These are phyloP conservation scores for Mimosa bimucronata DNA, from an alignment of 306 rosid genomes.

Conservation along the genomic window DNA sequence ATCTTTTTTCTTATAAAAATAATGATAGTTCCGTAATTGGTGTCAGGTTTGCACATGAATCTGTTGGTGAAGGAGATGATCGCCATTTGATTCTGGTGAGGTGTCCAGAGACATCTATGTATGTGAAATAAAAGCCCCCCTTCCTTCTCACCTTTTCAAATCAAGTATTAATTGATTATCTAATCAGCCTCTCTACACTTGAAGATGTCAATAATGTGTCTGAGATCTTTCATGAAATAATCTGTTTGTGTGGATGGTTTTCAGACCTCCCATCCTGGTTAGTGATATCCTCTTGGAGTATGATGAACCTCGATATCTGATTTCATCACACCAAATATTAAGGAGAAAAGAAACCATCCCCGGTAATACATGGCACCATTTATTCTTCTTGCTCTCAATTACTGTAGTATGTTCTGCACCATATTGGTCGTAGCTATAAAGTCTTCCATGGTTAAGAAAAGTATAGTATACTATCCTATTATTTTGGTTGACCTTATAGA, in stretches of 20 bases:
- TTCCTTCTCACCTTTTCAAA: conserved; percentile 1
- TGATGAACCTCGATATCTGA: conserved; percentile 71
- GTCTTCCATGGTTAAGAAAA: conserved; percentile 18
- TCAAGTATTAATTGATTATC: conserved; percentile 11
- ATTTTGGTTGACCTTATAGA: neutral
- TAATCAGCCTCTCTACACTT: neutral
- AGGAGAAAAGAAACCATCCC: conserved; percentile 71
- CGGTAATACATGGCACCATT: conserved; percentile 50
- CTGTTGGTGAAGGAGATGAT: conserved; percentile 96
- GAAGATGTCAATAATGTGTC: neutral
- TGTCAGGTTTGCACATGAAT: conserved; percentile 85
- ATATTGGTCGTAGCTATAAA: conserved; percentile 16
- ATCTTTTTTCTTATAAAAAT: neutral
- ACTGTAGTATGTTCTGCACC: neutral
- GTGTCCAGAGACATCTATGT: conserved; percentile 89
- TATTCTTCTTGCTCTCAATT: conserved; percentile 10
- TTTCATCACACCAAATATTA: conserved; percentile 69
- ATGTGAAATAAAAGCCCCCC: conserved; percentile 39
- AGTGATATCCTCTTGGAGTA: conserved; percentile 86
- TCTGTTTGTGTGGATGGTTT: conserved; percentile 43
- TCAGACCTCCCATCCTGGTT: conserved; percentile 95
- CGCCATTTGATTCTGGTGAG: conserved; percentile 90
- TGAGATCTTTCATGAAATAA: conserved; percentile 22
- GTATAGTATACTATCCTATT: conserved; percentile 5
- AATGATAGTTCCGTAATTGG: conserved; percentile 27